A percentile compares a stretch with the other conserved stretches of the same genome.
Conservation (phyloP, 495 filamentous ascomycete species). For the Podospora fimiseda region DNA sequence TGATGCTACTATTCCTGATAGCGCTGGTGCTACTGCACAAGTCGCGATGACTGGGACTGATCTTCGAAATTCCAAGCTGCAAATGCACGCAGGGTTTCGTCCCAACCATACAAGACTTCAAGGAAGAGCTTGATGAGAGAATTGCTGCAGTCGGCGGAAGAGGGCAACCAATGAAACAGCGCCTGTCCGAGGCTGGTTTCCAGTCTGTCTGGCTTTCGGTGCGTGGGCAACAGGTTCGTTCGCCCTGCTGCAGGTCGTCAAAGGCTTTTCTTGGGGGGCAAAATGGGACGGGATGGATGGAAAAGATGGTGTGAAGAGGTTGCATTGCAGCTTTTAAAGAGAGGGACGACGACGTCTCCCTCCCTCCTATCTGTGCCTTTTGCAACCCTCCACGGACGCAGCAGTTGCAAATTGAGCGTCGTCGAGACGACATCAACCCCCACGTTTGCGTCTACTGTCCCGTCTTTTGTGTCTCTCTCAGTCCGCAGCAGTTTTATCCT, state of each 20-base stretch:
- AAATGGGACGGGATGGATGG: not conserved
- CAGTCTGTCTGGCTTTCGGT: not conserved
- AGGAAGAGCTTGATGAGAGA: not conserved
- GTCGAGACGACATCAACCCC: slow-evolving; percentile 3
- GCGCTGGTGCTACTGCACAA: not conserved
- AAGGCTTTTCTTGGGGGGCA: not conserved
- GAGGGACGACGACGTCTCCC: too few relatives aligned
- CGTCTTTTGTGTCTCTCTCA: slow-evolving; percentile 1
- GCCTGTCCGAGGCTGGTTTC: not conserved
- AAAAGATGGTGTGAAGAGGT: not conserved
- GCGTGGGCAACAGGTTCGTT: not conserved
- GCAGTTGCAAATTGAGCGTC: not conserved
- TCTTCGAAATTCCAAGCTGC: not conserved
- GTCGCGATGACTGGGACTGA: not conserved
- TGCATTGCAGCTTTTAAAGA: not conserved
- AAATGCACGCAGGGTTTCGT: not conserved
- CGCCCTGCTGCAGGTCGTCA: not conserved
- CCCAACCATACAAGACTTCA: not conserved
- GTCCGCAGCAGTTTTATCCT: not conserved
- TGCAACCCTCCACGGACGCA: not conserved
- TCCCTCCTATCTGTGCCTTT: not conserved
- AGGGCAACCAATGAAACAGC: not conserved
- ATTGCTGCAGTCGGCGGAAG: not conserved
- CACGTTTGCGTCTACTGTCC: slow-evolving; percentile 1
- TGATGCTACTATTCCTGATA: not conserved